Conservation (phyloP, 352 stramenopile species). For the Pythium oligandrum region DNA sequence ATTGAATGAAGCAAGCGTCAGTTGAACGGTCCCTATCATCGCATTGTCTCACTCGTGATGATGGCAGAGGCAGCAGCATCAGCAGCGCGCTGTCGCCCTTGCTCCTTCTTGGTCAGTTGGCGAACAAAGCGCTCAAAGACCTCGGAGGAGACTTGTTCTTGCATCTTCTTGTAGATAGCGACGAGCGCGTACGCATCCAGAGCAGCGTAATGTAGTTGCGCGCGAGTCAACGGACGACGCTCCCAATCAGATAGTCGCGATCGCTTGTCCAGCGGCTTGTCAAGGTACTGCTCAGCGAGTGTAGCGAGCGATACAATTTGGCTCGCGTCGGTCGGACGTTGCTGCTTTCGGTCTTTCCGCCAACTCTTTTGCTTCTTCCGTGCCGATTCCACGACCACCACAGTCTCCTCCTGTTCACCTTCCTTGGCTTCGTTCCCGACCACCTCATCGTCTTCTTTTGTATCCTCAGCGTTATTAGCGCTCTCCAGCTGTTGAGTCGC, state of each 20-base stretch:
- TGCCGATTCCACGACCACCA: conserved; percentile 2
- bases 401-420: conserved; percentile 6
- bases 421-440: too few species aligned
- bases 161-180: conserved; percentile 52
- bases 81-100: too few species aligned
- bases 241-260: conserved; percentile 75
- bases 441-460: too few species aligned
- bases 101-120: too few species aligned
- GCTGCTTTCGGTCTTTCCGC: too few species aligned
- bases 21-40: too few species aligned
- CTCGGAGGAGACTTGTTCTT: conserved; percentile 22
- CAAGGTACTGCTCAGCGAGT: conserved; percentile 48
- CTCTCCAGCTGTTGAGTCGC: background rate
- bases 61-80: too few species aligned
- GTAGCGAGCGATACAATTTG: conserved; percentile 45
- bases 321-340: too few species aligned
- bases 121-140: too few species aligned
- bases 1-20: too few species aligned
- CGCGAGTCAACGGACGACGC: conserved; percentile 52
- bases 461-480: background rate
- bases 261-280: conserved; percentile 70
- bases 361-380: too few species aligned
- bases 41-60: too few species aligned
- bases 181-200: conserved; percentile 69
- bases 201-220: conserved; percentile 70